Percentiles rank a stretch among this genome's conserved stretches.
Evolutionary conservation across 768 basidiomycete species (phyloP).

Genomic region (Leccinum olivaceopallidum): DNA sequence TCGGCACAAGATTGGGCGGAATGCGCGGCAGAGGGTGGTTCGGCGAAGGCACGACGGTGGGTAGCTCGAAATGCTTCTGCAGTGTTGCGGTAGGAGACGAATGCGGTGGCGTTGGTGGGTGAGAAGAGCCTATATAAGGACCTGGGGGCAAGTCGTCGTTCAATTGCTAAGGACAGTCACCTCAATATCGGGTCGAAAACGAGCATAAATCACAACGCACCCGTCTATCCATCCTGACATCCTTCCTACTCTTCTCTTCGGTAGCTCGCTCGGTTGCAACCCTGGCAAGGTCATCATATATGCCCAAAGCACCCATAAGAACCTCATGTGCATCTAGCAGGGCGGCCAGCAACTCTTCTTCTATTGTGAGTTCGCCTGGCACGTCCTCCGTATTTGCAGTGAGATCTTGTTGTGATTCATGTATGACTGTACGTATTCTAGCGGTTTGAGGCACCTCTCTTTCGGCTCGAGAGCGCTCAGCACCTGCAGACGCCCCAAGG

Average conservation of each 20-base stretch:
- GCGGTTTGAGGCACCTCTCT: constrained; percentile 18
- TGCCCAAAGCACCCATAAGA: constrained; percentile 63
- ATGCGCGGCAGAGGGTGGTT: constrained; percentile 42
- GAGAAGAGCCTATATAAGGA: constrained; percentile 28
- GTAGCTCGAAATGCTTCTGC: constrained; percentile 34
- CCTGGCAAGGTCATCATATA: constrained; percentile 77
- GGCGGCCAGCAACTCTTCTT: constrained; percentile 73
- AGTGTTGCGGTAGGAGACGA: constrained; percentile 31
- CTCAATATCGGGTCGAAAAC: constrained; percentile 22
- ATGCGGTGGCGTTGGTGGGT: constrained; percentile 28
- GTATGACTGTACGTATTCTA: constrained; percentile 19
- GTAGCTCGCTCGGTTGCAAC: constrained; percentile 56
- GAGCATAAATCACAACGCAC: constrained; percentile 42
- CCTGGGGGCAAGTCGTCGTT: constrained; percentile 24
- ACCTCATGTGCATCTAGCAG: constrained; percentile 75
- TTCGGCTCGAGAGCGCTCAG: constrained; percentile 61
- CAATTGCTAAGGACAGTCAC: constrained; percentile 17
- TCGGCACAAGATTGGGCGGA: constrained; percentile 30
- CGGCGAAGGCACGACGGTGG: constrained; percentile 31
- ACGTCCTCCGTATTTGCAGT: constrained; percentile 33
- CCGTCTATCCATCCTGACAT: constrained; percentile 62
- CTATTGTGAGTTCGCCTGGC: constrained; percentile 54
- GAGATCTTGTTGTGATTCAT: constrained; percentile 25
- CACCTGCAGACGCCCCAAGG: constrained; percentile 80
- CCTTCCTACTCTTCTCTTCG: constrained; percentile 70